Percentiles rank a stretch among this genome's conserved stretches.
Evolutionary conservation across 192 early-diverging fungal genomes (phyloP).

Genomic region (Gorgonomyces haynaldii): DNA sequence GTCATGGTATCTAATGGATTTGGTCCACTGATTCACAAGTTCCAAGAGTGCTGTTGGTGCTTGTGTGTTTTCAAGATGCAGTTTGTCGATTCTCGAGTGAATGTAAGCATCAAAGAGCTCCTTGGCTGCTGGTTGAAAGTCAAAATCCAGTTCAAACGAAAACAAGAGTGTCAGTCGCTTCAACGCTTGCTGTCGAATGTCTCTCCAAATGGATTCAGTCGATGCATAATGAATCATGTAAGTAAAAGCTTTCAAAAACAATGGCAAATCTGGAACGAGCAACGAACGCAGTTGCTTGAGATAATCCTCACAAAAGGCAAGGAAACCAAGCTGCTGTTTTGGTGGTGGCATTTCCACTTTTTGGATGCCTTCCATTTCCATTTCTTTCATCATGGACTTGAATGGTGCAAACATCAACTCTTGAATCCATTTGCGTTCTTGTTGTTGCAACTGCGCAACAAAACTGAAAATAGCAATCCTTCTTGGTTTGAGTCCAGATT

Average conservation of each 20-base stretch:
- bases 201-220: conserved; percentile 11
- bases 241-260: conserved; percentile 62
- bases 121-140: conserved; percentile 64
- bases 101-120: conserved; percentile 66
- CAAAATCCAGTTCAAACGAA: conserved; percentile 54
- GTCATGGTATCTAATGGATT: conserved; percentile 42
- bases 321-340: conserved; percentile 69
- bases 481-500: conserved; percentile 56
- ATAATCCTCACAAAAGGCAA: conserved; percentile 67
- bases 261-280: conserved; percentile 57
- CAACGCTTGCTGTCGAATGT: conserved; percentile 59
- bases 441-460: conserved; percentile 49
- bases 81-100: conserved; percentile 51
- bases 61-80: conserved; percentile 80
- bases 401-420: conserved; percentile 79
- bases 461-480: conserved; percentile 76
- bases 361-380: background rate
- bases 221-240: conserved; percentile 58
- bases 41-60: conserved; percentile 66
- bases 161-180: conserved; percentile 71
- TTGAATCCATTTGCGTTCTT: conserved; percentile 62
- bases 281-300: conserved; percentile 70
- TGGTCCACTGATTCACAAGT: conserved; percentile 69
- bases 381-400: conserved; percentile 11
- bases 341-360: background rate